Evolutionary conservation across 306 rosid species (phyloP), one percentile per base, ranked within the genome.

Genomic region (Acacia melanoxylon): DNA sequence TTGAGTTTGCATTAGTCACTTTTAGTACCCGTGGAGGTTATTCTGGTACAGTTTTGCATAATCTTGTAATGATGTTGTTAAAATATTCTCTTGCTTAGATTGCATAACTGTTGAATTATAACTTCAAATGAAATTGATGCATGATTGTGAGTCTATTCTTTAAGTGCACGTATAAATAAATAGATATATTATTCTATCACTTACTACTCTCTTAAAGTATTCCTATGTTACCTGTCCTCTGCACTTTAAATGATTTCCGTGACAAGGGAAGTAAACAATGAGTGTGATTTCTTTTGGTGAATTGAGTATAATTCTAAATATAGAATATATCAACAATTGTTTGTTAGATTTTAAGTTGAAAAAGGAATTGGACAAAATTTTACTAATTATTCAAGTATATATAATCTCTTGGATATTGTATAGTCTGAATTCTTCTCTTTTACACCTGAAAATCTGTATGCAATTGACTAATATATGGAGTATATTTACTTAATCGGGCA

Each of bases 1-100:
- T 88, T 56, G 98, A 95, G 92, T 85, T 92, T 78, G 89, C 93
- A 58, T 54, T 95, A 75, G 98, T 93, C 88, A 89, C 90, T 17
- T 93, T 80, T 86, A 85, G 89, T 84, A 91, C 98, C 72, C 98
- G 91, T 80, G 99, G 99, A 89, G 91, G 96, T 58, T 93, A 91
- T 87, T 95, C 93, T 83, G 97, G 99, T 95, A 89, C 31, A 82
- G 75, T 51, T 75, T 85, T 89, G 81, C 79, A 42, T 70, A 27
- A 8, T 67, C 77, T 83, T 42, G 74, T 69, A 72, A 17, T 42
- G 41, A 11, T 77, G 41, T 80, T 77, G 13, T 68, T 41, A 72
- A 77, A 12, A 76, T 75, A 24, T 40, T 81, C 48, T 42, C 65
- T 81, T 75, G 9, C 71, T 68, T 63, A 31, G 62, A 48, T 29